These are phyloP conservation scores for Hydnomerulius pinastri DNA, from an alignment of 768 basidiomycete species.

Conservation along the genomic window DNA sequence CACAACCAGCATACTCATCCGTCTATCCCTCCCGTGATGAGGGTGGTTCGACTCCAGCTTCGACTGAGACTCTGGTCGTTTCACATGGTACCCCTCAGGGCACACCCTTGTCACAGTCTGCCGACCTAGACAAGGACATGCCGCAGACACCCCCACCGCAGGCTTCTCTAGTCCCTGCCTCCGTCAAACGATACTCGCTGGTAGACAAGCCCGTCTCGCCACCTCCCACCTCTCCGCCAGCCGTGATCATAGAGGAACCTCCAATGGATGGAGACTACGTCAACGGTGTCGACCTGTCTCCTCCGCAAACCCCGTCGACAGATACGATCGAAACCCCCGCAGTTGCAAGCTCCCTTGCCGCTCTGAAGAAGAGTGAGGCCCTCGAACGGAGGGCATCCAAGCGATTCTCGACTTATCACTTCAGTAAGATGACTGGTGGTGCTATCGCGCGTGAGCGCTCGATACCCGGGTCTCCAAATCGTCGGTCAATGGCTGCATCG, in stretches of 20 bases:
- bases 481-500: conserved; percentile 67
- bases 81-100: conserved; percentile 4
- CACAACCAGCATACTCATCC: conserved; percentile 9
- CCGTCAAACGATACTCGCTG: conserved; percentile 77
- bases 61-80: conserved; percentile 12
- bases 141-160: conserved; percentile 30
- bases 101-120: conserved; percentile 17
- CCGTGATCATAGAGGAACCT: conserved; percentile 46
- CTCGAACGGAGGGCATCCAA: conserved; percentile 93
- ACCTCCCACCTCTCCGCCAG: conserved; percentile 43
- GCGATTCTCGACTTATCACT: conserved; percentile 92
- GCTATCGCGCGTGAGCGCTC: conserved; percentile 49
- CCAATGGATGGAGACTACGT: conserved; percentile 23
- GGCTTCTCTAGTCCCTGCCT: conserved; percentile 51
- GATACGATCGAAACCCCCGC: conserved; percentile 53
- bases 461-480: conserved; percentile 49
- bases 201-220: conserved; percentile 64
- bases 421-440: conserved; percentile 86
- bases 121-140: conserved; percentile 24
- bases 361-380: conserved; percentile 82
- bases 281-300: conserved; percentile 31
- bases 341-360: conserved; percentile 81
- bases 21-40: conserved; percentile 4
- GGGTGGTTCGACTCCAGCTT: conserved; percentile 1
- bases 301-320: conserved; percentile 40